Evolutionary conservation across 2,329 filamentous ascomycete genomes (phyloP).

Genomic region (Cadophora sp.): DNA sequence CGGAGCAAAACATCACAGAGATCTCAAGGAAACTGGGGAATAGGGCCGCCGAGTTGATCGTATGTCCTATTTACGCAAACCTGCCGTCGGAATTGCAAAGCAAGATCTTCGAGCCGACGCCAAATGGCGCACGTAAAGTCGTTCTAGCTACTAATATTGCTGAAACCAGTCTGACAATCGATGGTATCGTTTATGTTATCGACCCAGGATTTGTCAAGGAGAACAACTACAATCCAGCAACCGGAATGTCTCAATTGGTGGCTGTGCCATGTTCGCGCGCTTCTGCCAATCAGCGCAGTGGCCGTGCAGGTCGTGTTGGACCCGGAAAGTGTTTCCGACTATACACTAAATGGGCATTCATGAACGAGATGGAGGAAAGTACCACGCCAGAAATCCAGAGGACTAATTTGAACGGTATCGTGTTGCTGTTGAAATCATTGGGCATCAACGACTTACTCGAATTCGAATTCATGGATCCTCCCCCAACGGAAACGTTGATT

Average conservation of each 20-base stretch:
- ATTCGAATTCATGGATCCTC: slow-evolving; percentile 96
- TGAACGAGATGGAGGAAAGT: slow-evolving; percentile 92
- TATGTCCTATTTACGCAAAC: slow-evolving; percentile 94
- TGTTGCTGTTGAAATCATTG: slow-evolving; percentile 85
- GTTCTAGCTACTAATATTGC: slow-evolving; percentile 97
- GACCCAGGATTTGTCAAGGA: slow-evolving; percentile 96
- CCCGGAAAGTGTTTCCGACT: slow-evolving; percentile 93
- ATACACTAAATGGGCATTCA: slow-evolving; percentile 92
- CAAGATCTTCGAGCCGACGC: slow-evolving; percentile 94
- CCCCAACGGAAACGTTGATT: slow-evolving; percentile 87
- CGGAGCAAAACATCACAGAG: slow-evolving; percentile 82
- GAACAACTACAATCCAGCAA: slow-evolving; percentile 89
- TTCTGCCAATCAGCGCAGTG: slow-evolving; percentile 90
- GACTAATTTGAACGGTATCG: slow-evolving; percentile 83
- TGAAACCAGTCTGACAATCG: slow-evolving; percentile 93
- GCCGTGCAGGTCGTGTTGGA: slow-evolving; percentile 89
- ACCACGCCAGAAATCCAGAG: slow-evolving; percentile 94
- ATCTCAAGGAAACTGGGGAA: slow-evolving; percentile 86
- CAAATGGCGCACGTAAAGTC: slow-evolving; percentile 84
- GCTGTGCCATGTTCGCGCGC: slow-evolving; percentile 92
- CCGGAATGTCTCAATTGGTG: slow-evolving; percentile 90
- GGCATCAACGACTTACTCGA: slow-evolving; percentile 92
- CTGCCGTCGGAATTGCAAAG: slow-evolving; percentile 88
- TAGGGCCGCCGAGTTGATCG: slow-evolving; percentile 84
- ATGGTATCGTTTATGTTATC: slow-evolving; percentile 95